Evolutionary conservation across 768 basidiomycete species (phyloP).

Genomic region (Suillus alpinus): DNA sequence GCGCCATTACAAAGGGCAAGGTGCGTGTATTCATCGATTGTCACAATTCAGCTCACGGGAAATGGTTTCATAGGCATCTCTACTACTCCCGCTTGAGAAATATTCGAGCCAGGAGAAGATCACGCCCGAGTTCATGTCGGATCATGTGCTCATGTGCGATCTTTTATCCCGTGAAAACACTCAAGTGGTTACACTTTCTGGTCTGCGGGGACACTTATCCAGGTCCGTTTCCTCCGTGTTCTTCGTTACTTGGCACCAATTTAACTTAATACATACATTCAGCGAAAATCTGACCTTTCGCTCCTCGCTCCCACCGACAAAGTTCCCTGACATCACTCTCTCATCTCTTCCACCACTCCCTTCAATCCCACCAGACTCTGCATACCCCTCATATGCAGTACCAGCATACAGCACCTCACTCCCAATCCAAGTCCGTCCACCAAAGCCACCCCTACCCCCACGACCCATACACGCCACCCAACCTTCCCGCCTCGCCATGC

Average conservation of each 20-base stretch:
- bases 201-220: slow-evolving; percentile 68
- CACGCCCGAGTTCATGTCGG: slow-evolving; percentile 73
- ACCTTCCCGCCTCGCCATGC: slow-evolving; percentile 57
- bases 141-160: slow-evolving; percentile 76
- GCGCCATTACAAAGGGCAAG: slow-evolving; percentile 60
- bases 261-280: slow-evolving; percentile 22
- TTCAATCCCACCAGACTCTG: slow-evolving; percentile 28
- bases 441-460: slow-evolving; percentile 50
- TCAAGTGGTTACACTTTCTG: slow-evolving; percentile 75
- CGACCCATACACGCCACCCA: slow-evolving; percentile 24
- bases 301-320: slow-evolving; percentile 40
- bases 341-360: slow-evolving; percentile 57
- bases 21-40: slow-evolving; percentile 36
- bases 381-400: slow-evolving; percentile 49
- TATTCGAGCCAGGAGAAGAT: slow-evolving; percentile 50
- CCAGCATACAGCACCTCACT: slow-evolving; percentile 36
- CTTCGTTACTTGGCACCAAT: slow-evolving; percentile 17
- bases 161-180: slow-evolving; percentile 42
- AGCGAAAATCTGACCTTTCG: slow-evolving; percentile 42
- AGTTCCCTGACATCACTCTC: slow-evolving; percentile 36
- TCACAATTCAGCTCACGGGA: background rate
- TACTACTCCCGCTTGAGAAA: slow-evolving; percentile 75
- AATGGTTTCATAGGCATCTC: slow-evolving; percentile 54
- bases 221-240: slow-evolving; percentile 46
- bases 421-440: slow-evolving; percentile 34